These are phyloP conservation scores for Diversispora epigaea DNA, from an alignment of 192 early-diverging fungal species.

Conservation along the genomic window DNA sequence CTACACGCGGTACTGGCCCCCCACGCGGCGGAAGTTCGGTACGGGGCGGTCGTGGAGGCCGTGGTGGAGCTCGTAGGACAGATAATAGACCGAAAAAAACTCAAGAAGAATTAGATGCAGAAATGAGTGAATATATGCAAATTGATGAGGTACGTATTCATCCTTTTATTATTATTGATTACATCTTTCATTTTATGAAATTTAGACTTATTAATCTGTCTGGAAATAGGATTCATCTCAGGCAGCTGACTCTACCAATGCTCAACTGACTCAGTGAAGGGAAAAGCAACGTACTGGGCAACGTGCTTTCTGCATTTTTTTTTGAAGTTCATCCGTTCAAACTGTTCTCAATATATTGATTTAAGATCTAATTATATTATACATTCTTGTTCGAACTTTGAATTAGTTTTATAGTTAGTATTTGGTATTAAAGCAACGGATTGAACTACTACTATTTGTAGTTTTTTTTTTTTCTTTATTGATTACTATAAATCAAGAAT, in stretches of 20 bases:
- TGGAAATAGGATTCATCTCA: not conserved
- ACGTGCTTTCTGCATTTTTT: no score
- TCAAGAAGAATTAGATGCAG: conserved; percentile 48
- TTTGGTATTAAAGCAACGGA: no score
- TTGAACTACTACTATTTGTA: no score
- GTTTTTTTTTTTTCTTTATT: no score
- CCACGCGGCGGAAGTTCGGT: conserved; percentile 39
- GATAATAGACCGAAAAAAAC: conserved; percentile 45
- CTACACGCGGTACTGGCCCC: conserved; percentile 32
- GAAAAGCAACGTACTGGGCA: no score
- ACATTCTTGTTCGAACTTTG: no score
- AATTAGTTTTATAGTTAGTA: no score
- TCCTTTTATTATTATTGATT: not conserved
- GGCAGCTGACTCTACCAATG: not conserved
- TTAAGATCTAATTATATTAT: no score
- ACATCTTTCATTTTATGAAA: not conserved
- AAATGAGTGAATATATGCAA: conserved; percentile 54
- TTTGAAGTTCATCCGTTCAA: no score
- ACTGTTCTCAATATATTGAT: no score
- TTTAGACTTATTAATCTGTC: not conserved
- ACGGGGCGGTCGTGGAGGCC: conserved; percentile 41
- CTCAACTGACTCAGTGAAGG: not conserved
- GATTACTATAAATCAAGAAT: no score
- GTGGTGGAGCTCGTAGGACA: conserved; percentile 32
- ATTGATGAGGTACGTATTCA: conserved; percentile 37